Conservation (phyloP, 306 rosid genomes). For the Malus sieversii region DNA sequence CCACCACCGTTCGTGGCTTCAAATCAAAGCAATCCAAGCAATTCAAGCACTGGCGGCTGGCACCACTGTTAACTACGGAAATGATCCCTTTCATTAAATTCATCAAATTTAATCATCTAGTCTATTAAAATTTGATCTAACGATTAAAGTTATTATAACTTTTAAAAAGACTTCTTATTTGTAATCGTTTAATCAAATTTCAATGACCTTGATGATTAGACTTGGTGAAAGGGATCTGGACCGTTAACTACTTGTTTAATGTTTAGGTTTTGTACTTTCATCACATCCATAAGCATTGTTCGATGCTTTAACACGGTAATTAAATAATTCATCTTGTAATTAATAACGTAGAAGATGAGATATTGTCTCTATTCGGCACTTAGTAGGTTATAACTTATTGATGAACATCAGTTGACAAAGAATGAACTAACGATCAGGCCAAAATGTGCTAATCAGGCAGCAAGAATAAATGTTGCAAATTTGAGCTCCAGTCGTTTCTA, state of each 20-base stretch:
- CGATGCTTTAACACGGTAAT: not conserved
- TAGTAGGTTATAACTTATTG: not conserved
- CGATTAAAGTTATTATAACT: too few relatives aligned
- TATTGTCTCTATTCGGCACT: not conserved
- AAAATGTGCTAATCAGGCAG: not conserved
- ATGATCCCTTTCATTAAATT: accelerated
- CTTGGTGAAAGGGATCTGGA: too few relatives aligned
- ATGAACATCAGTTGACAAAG: not conserved
- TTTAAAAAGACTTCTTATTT: accelerated
- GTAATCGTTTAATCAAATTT: too few relatives aligned
- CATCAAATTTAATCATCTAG: accelerated
- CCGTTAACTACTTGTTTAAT: not conserved
- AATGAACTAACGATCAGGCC: not conserved
- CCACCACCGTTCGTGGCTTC: not conserved
- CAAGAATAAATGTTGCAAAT: not conserved
- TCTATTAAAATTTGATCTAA: too few relatives aligned
- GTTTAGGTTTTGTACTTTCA: not conserved
- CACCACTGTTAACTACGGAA: not conserved
- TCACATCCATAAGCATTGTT: not conserved
- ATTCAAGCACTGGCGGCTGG: not conserved
- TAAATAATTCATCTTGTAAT: not conserved
- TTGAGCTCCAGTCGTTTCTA: not conserved
- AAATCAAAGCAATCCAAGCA: not conserved
- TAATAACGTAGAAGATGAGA: not conserved
- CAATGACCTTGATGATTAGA: accelerated